Evolutionary conservation across 2,329 filamentous ascomycete genomes (phyloP).

Genomic region (Apiospora kogelbergensis): DNA sequence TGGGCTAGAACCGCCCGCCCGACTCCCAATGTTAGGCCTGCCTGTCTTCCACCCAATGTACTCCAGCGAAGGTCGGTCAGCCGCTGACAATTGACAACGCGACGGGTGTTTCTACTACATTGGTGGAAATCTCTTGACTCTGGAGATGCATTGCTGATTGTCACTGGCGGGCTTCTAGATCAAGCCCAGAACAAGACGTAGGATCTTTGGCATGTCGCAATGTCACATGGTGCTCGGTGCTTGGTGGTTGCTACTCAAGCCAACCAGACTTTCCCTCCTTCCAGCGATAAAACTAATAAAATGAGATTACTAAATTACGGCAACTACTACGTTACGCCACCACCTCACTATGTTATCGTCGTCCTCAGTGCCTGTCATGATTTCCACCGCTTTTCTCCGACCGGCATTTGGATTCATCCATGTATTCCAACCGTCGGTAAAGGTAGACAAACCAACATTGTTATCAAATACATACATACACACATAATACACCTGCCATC

Average conservation of each 20-base stretch:
- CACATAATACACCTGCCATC: neutral
- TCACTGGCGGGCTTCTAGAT: neutral
- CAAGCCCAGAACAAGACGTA: neutral
- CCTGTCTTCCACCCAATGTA: no score
- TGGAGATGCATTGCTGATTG: neutral
- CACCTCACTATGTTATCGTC: neutral
- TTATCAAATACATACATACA: neutral
- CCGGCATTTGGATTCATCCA: neutral
- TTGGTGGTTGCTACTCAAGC: neutral
- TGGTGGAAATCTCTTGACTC: neutral
- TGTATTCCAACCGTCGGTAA: neutral
- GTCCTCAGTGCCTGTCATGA: neutral
- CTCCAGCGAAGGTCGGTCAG: neutral
- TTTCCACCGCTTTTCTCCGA: neutral
- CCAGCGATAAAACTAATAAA: neutral
- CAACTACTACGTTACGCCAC: neutral
- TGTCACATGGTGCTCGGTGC: neutral
- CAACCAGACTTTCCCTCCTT: neutral
- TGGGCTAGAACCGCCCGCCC: slow-evolving; percentile 8
- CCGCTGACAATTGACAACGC: neutral
- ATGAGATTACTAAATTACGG: neutral
- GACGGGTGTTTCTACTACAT: neutral
- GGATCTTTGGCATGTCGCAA: neutral
- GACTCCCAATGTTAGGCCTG: no score
- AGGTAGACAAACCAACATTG: no score